Evolutionary conservation across 345 rosid species (phyloP), one percentile per base, ranked within the genome.

Genomic region (Populus deltoides): DNA sequence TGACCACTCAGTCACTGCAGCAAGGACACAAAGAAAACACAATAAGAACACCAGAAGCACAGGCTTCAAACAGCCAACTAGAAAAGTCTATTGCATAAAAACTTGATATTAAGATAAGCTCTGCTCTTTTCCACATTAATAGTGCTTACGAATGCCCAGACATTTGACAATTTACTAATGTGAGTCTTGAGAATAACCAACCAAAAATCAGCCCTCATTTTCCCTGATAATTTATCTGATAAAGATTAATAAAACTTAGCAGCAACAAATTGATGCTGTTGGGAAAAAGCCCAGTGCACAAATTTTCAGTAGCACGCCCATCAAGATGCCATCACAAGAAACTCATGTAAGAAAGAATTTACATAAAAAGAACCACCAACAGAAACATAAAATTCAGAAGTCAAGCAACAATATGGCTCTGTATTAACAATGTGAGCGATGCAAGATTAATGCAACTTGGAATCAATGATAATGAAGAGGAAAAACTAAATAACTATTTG

Each of bases 231-330:
- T 10, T 38, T 51, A 9, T 69, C 38, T 68, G 61, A 27, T 57
- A 47, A 66, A 68, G 76, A 24, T 65, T 70, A 65, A 59, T 31
- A 72, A 9, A 62, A 84, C 94, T 89, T 83, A 91, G 98, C 98
- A 71, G 98, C 96, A 75, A 93, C 99, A 83, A 95, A 93, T 87
- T 92, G 98, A 90, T 93, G 90, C 99, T 95, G 89, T 86, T 80
- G 82, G 76, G 85, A 80, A 80, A 66, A 20, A 74, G 68, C 72
- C 77, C 83, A 65, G 36, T 51, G 67, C 20, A 35, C 27, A 47
- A 45, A 71, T 33, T 66, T 68, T 70, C 49, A 74, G 82, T 61
- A 87, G 66, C 68, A 83, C 74, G 75, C 67, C 29, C 85, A 76
- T 57, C 78, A 70, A 80, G 77, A 82, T 70, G 85, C 84, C 87